A percentile compares a stretch with the other conserved stretches of the same genome.
Evolutionary conservation across 2,329 filamentous ascomycete species (phyloP).

Genomic region (Hymenoscyphus linearis): DNA sequence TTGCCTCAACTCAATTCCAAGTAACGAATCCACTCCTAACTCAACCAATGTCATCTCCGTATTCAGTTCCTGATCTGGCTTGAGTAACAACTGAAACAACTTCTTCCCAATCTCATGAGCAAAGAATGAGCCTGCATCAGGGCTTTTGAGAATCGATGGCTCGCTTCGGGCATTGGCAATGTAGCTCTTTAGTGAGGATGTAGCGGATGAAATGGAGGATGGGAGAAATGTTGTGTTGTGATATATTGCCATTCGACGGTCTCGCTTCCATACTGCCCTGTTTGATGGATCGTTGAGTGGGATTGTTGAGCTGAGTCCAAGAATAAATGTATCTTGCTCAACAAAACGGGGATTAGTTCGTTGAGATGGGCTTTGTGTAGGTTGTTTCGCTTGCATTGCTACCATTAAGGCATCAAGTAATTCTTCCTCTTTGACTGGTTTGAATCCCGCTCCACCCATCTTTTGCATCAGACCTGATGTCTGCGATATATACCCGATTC

Average conservation of each 20-base stretch:
- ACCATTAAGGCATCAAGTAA: background rate
- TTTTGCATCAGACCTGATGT: background rate
- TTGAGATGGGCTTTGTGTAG: background rate
- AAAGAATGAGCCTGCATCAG: slow-evolving; percentile 3
- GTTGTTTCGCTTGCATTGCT: background rate
- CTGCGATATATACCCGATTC: slow-evolving; percentile 3
- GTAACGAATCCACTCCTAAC: slow-evolving; percentile 16
- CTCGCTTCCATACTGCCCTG: slow-evolving; percentile 10
- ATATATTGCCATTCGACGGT: slow-evolving; percentile 12
- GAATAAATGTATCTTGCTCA: background rate
- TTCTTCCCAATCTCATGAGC: slow-evolving; percentile 3
- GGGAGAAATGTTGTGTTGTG: background rate
- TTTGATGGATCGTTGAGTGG: slow-evolving; percentile 10
- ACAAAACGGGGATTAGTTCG: background rate
- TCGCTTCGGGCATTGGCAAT: background rate
- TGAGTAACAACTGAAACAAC: slow-evolving; percentile 4
- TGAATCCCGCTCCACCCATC: background rate
- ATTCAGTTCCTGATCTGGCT: slow-evolving; percentile 1
- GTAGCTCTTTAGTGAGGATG: background rate
- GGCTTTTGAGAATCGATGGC: background rate
- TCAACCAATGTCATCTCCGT: background rate
- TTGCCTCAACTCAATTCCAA: slow-evolving; percentile 16
- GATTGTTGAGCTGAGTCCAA: background rate
- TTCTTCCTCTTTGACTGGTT: background rate
- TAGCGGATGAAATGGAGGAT: background rate